Base-by-base conservation (phyloP, 1,284 basidiomycete species). In the Ceratobasidium sp. region DNA sequence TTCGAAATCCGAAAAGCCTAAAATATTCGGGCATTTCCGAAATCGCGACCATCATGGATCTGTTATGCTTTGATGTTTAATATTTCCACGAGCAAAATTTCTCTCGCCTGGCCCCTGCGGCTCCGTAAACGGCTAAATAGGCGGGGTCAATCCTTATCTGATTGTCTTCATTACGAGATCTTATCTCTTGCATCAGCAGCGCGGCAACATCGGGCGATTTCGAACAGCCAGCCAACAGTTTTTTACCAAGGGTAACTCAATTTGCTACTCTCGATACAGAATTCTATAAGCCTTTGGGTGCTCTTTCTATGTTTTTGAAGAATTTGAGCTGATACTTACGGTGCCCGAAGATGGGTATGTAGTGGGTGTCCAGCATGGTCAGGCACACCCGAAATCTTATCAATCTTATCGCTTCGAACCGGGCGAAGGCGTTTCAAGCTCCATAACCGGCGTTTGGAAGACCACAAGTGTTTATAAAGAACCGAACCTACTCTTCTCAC, bases 331-430 rank as follows among this genome's bases (percentile, higher is more conserved):
- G 55, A 55, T 15, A 20, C 40, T 42, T 7, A 9, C 33, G 4
- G 33, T 33, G 33, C 33, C 33, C 4, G 33, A 33, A 33, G 33
- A 33, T 33, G 33, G 33, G 33, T 33, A 33, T 33, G 33, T 33
- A 33, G 33, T 33, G 33, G 33, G 4, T 33, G 33, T 33, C 33
- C 33, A 33, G 33, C 44, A 15, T 42, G 69, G 15, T 28, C 69
- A 71, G 69, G 55, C 13, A 71, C 55, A 39, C 33, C 33, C 40
- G n/a, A 51, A 60, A 71, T 71, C 51, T 60, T 69, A 53, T 69
- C 63, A 58, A 71, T 71, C 69, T 71, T 51, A 60, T 71, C 67
- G 46, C 67, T 39, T 55, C 49, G n/a, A 20, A 15, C 18, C 18
- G 42, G 39, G 49, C 53, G 49, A 60, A 60, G 33, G 46, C 23